These are phyloP conservation scores for Backusella parvicylindrica DNA, from an alignment of 192 early-diverging fungal genomes.

Conservation along the genomic window DNA sequence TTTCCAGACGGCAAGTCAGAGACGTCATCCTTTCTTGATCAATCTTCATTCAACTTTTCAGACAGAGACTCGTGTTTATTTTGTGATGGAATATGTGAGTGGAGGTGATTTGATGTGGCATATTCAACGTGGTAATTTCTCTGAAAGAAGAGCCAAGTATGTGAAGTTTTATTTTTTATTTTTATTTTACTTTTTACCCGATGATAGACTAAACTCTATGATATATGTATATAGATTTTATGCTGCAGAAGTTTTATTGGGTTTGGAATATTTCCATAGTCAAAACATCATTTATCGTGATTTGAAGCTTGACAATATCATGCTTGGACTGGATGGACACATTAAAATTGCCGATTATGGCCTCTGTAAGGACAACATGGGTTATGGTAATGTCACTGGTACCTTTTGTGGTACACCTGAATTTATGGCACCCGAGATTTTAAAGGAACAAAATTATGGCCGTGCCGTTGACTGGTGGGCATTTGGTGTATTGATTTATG, in stretches of 20 bases:
- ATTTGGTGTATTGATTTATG: conserved; percentile 54
- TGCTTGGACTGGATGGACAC: conserved; percentile 74
- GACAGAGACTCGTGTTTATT: conserved; percentile 91
- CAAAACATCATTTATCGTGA: conserved; percentile 89
- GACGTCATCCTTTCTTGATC: conserved; percentile 93
- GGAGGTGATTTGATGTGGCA: conserved; percentile 99
- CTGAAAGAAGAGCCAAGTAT: conserved; percentile 81
- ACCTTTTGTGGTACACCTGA: conserved; percentile 88
- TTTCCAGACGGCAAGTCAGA: conserved; percentile 83
- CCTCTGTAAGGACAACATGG: conserved; percentile 83
- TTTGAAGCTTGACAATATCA: conserved; percentile 80
- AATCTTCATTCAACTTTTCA: conserved; percentile 97
- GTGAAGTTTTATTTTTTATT: no score
- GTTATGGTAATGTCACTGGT: conserved; percentile 57
- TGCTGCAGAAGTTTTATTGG: conserved; percentile 92
- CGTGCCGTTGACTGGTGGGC: conserved; percentile 88
- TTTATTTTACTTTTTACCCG: no score
- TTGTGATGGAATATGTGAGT: conserved; percentile 97
- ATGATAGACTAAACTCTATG: not conserved
- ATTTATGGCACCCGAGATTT: conserved; percentile 87
- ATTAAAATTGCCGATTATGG: conserved; percentile 86
- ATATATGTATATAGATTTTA: conserved; percentile 60
- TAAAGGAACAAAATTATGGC: conserved; percentile 73
- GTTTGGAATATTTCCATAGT: conserved; percentile 93
- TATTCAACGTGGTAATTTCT: conserved; percentile 89